Percentiles rank a stretch among this genome's conserved stretches.
phyloP scores from a whole-genome alignment of 2,329 filamentous ascomycete species.

The Penicillium sp. region DNA sequence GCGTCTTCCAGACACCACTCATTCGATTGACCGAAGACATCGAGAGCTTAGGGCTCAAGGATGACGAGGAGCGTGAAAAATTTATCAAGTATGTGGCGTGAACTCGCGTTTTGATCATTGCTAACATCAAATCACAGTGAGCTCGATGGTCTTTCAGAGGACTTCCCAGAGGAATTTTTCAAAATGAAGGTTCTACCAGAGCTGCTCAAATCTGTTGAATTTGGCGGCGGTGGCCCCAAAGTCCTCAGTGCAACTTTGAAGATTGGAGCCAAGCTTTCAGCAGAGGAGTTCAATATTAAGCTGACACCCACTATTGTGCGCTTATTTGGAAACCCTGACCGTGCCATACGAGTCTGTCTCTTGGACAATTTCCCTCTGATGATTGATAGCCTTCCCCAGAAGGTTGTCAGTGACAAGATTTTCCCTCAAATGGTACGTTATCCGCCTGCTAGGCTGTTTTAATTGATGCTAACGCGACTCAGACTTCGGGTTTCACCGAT shows the following conservation, averaged over 20 bases:
- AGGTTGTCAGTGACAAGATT: conserved; percentile 91
- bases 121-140: conserved; percentile 53
- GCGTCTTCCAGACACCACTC: conserved; percentile 90
- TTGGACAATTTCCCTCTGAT: conserved; percentile 86
- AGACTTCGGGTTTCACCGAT: conserved; percentile 95
- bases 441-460: neutral
- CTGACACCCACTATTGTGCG: conserved; percentile 85
- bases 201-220: conserved; percentile 97
- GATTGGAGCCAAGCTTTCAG: conserved; percentile 81
- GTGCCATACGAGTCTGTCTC: conserved; percentile 86
- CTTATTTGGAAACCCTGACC: conserved; percentile 86
- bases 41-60: conserved; percentile 88
- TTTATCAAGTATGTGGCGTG: conserved; percentile 65
- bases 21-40: conserved; percentile 92
- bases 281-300: conserved; percentile 84
- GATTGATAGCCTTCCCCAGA: conserved; percentile 87
- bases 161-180: conserved; percentile 98
- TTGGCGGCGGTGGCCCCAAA: conserved; percentile 91
- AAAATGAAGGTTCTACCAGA: conserved; percentile 96
- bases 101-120: neutral
- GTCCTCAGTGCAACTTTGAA: conserved; percentile 87
- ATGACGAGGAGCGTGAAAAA: conserved; percentile 76
- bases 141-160: conserved; percentile 81
- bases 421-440: conserved; percentile 81
- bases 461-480: conserved; percentile 6